Base-by-base conservation (phyloP, 2,329 filamentous ascomycete genomes). In the Capronia coronata region DNA sequence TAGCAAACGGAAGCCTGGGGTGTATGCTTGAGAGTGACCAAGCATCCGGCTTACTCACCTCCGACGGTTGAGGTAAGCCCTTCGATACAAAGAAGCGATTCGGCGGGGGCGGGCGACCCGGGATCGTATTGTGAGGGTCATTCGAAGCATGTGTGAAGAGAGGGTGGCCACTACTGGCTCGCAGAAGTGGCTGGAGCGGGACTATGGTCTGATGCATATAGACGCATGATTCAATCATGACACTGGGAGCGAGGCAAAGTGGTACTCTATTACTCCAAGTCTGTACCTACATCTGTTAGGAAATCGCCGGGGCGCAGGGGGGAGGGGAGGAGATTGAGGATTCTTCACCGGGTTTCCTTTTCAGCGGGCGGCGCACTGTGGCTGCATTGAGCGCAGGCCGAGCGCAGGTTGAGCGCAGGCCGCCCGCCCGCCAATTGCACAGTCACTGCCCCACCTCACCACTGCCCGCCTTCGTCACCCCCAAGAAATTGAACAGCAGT, bases 121-220 rank as follows among this genome's bases (percentile, higher is more conserved):
- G n/a, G n/a, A n/a, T n/a, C n/a, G n/a, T n/a, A n/a, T n/a, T n/a
- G n/a, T n/a, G n/a, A n/a, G n/a, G n/a, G n/a, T n/a, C n/a, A n/a
- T n/a, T n/a, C n/a, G n/a, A n/a, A n/a, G n/a, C n/a, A n/a, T n/a
- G n/a, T n/a, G n/a, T n/a, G n/a, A n/a, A n/a, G n/a, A n/a, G n/a
- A n/a, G n/a, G n/a, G n/a, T n/a, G n/a, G n/a, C n/a, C n/a, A n/a
- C n/a, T n/a, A n/a, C n/a, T n/a, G n/a, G n/a, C n/a, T n/a, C n/a
- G n/a, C n/a, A n/a, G n/a, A n/a, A 35, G 32, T 35, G 38, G 38
- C 38, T 41, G 21, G 19, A 41, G 22, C 13, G 38, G 19, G 35
- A 19, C 19, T 9, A 42, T 42, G 16, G 39, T 18, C 16, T 42
- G 39, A 29, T 42, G 3, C n/a, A 6, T 6, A n/a, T 9, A 29